Base-by-base conservation (phyloP, 345 rosid genomes). In the Hibiscus mutabilis region DNA sequence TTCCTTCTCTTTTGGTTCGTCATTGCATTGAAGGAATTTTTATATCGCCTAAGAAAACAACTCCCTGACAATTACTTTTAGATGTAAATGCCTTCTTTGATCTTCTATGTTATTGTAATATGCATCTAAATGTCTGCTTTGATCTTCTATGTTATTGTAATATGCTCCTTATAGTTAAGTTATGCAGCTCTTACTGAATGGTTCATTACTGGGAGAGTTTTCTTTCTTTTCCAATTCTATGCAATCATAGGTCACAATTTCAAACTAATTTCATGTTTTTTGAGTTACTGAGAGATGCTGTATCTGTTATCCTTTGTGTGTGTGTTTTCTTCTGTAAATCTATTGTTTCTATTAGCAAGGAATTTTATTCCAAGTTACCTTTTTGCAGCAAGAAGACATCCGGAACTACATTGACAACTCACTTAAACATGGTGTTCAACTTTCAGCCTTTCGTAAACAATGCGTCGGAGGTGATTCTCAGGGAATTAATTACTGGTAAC, bases 401-500 rank as follows among this genome's bases (percentile, higher is more conserved):
- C 86, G 89, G 75, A 86, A 82, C 84, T 91, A 87, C 82, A 92
- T 96, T 74, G 99, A 96, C 79, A 89, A 78, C 81, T 91, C 98
- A 47, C 73, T 96, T 35, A 96, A 92, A 79, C 88, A 86, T 75
- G 97, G 98, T 51, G 83, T 85, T 73, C 96, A 84, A 71, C 92
- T 91, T 76, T 81, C 96, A 66, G 76, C 81, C 67, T 92, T 96
- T 63, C 97, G 99, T 51, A 92, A 85, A 86, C 97, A 92, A 69
- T 98, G 98, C 24, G 44, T 83, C 67, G 99, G 99, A 75, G 99
- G 99, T 74, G 98, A 92, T 85, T 92, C 95, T 35, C 85, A 87
- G 78, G 99, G 98, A 81, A 84, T 92, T 73, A 87, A 83, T 82
- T 96, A 88, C 74, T 96, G 98, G 99, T 96, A 76, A 74, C 80